A percentile compares a stretch with the other conserved stretches of the same genome.
phyloP scores from a whole-genome alignment of 495 filamentous ascomycete genomes.

The Chaetomium tenue region DNA sequence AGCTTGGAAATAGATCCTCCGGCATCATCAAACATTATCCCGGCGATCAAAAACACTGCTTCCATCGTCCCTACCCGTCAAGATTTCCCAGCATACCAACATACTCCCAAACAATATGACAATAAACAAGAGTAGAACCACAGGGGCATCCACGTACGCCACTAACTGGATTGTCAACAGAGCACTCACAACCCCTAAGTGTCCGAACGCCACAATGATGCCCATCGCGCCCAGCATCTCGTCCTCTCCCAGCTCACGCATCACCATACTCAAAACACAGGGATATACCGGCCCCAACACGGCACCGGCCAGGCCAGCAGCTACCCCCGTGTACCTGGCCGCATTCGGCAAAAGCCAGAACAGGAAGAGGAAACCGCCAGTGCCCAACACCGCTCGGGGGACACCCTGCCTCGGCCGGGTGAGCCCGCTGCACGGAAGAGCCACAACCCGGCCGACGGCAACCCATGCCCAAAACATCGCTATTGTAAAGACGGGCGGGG shows the following conservation, averaged over 20 bases:
- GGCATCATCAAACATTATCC: background rate
- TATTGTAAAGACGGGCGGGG: background rate
- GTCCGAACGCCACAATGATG: conserved; percentile 70
- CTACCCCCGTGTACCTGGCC: background rate
- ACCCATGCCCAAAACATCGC: conserved; percentile 58
- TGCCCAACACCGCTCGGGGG: background rate
- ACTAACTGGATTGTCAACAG: background rate
- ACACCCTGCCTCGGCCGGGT: background rate
- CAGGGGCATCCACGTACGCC: conserved; percentile 47
- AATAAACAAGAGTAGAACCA: background rate
- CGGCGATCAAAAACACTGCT: background rate
- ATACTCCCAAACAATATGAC: background rate
- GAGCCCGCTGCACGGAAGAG: background rate
- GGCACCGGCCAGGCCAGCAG: conserved; percentile 59
- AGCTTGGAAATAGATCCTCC: background rate
- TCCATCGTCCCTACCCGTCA: background rate
- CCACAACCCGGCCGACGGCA: background rate
- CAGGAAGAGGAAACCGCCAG: background rate
- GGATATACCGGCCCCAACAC: conserved; percentile 79
- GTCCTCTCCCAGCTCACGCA: conserved; percentile 56
- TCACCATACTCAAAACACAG: conserved; percentile 66
- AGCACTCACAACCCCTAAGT: conserved; percentile 64
- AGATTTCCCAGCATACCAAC: background rate
- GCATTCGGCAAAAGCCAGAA: background rate
- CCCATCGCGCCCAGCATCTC: conserved; percentile 67